A percentile compares a stretch with the other conserved stretches of the same genome.
Conservation (phyloP, 192 early-diverging fungal species). For the Coemansia sp. region DNA sequence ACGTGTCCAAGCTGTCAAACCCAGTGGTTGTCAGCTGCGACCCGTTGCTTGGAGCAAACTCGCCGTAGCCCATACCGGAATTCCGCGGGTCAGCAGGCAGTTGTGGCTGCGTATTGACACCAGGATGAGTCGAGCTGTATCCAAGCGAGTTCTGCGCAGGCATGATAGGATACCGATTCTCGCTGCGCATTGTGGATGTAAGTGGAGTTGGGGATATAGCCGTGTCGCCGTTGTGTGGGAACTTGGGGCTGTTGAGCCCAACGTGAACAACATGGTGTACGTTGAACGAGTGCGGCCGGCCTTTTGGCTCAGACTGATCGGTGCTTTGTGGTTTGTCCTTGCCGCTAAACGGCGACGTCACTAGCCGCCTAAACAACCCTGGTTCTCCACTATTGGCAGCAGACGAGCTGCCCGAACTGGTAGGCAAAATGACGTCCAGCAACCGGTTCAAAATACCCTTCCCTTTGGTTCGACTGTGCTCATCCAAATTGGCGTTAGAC, state of each 20-base stretch:
- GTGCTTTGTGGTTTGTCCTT: neutral
- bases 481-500: neutral
- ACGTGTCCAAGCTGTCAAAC: constrained; percentile 41
- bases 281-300: constrained; percentile 43
- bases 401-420: neutral
- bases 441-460: constrained; percentile 29
- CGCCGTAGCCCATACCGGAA: constrained; percentile 30
- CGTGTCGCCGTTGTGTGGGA: constrained; percentile 20
- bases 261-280: constrained; percentile 45
- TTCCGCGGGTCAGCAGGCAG: neutral
- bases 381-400: constrained; percentile 1
- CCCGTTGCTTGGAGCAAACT: constrained; percentile 29
- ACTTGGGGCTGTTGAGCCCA: constrained; percentile 28
- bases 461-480: constrained; percentile 12
- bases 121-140: neutral
- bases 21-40: constrained; percentile 17
- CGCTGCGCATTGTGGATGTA: constrained; percentile 25
- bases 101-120: neutral
- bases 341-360: constrained; percentile 26
- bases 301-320: constrained; percentile 9
- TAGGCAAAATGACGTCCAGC: constrained; percentile 16
- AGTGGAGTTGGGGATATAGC: constrained; percentile 13
- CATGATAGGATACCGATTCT: constrained; percentile 43
- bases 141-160: constrained; percentile 10
- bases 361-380: constrained; percentile 33